Conservation (phyloP, 2,329 filamentous ascomycete species). For the Emmonsiellopsis sp. region DNA sequence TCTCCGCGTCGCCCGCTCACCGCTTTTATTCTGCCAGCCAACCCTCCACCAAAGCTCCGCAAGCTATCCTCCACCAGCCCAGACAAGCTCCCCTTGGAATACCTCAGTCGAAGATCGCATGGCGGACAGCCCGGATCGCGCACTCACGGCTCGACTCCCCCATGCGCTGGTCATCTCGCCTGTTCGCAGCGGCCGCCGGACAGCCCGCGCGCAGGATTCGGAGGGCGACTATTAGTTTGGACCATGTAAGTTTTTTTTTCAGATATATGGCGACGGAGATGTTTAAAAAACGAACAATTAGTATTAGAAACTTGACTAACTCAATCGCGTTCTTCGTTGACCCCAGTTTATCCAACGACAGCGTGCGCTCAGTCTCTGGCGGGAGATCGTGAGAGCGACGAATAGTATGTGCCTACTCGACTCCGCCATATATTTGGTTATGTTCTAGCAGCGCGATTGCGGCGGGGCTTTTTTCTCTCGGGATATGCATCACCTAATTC, state of each 20-base stretch:
- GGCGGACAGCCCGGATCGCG: not conserved
- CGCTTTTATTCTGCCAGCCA: conserved; percentile 1
- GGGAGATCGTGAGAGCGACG: conserved; percentile 31
- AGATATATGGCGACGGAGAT: not conserved
- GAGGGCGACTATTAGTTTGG: conserved; percentile 28
- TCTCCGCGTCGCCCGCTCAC: not conserved
- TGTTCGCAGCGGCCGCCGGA: conserved; percentile 21
- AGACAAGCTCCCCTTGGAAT: not conserved
- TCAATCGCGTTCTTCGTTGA: not conserved
- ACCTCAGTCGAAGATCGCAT: not conserved
- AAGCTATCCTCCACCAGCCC: not conserved
- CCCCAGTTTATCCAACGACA: conserved; percentile 34
- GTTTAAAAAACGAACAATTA: not conserved
- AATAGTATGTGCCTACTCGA: conserved; percentile 21
- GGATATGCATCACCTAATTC: not conserved
- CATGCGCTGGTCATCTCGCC: conserved; percentile 22
- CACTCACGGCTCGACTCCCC: not conserved
- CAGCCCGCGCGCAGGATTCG: conserved; percentile 21
- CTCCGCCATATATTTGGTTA: too few relatives aligned
- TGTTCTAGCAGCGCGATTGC: not conserved
- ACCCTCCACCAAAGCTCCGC: not conserved
- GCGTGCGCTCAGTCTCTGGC: conserved; percentile 33
- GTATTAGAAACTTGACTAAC: not conserved
- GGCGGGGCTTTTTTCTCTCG: not conserved
- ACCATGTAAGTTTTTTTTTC: conserved; percentile 23